A percentile compares a stretch with the other conserved stretches of the same genome.
These are phyloP conservation scores for Nasturtium officinale DNA, from an alignment of 345 rosid genomes.

Conservation along the genomic window DNA sequence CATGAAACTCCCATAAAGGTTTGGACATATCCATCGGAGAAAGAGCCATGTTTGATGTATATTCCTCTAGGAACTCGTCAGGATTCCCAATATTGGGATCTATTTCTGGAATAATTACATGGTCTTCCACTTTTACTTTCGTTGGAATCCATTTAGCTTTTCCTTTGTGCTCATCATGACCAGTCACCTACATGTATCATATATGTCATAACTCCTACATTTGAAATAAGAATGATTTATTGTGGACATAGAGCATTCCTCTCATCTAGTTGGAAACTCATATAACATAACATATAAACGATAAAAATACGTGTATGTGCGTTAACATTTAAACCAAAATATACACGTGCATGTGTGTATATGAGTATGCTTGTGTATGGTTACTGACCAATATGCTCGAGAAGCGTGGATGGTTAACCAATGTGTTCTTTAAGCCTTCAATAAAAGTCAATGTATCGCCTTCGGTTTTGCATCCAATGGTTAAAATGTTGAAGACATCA, in stretches of 20 bases:
- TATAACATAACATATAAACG: too few species aligned
- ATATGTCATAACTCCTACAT: too few species aligned
- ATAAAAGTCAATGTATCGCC: slow-evolving; percentile 46
- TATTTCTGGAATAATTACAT: slow-evolving; percentile 52
- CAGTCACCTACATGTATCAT: slow-evolving; percentile 1
- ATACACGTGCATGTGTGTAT: too few species aligned
- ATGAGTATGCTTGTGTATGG: too few species aligned
- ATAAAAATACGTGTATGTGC: too few species aligned
- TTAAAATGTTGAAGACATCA: slow-evolving; percentile 49
- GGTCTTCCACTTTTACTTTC: slow-evolving; percentile 58
- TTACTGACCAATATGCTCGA: slow-evolving; percentile 53
- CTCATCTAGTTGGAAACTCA: too few species aligned
- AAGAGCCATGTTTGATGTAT: slow-evolving; percentile 54
- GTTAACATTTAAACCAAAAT: too few species aligned
- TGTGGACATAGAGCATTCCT: too few species aligned
- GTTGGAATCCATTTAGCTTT: slow-evolving; percentile 57
- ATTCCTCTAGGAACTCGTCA: slow-evolving; percentile 60
- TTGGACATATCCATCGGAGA: slow-evolving; percentile 56
- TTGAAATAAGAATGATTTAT: too few species aligned
- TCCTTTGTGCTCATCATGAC: slow-evolving; percentile 9
- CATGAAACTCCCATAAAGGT: slow-evolving; percentile 80
- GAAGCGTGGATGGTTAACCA: slow-evolving; percentile 83
- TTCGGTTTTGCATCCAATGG: slow-evolving; percentile 51
- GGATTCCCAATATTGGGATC: slow-evolving; percentile 50
- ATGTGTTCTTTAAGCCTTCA: slow-evolving; percentile 51